These are phyloP conservation scores for Raffaelea arxii DNA, from an alignment of 2,329 filamentous ascomycete genomes.

Conservation along the genomic window DNA sequence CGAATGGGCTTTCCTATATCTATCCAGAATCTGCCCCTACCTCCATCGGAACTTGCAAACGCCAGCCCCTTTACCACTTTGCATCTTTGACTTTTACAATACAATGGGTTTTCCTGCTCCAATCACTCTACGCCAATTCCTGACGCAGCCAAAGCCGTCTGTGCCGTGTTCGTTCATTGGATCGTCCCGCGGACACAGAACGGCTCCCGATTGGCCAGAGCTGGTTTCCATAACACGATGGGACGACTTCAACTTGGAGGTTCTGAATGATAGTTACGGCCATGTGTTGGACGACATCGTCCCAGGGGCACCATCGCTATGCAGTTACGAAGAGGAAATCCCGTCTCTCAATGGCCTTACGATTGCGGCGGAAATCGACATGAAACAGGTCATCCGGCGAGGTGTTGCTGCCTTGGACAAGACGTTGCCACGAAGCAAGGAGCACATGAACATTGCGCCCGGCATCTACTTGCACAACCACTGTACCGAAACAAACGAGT, in stretches of 20 bases:
- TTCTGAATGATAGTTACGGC: not conserved
- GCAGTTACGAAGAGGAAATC: too few relatives aligned
- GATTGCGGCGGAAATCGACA: not conserved
- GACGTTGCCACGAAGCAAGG: not conserved
- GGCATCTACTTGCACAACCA: not conserved
- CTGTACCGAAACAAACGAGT: too few relatives aligned
- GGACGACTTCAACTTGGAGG: not conserved
- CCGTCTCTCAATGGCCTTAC: too few relatives aligned
- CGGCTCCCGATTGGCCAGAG: too few relatives aligned
- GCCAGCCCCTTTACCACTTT: too few relatives aligned
- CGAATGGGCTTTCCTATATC: too few relatives aligned
- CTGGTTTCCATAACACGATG: not conserved
- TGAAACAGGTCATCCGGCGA: not conserved
- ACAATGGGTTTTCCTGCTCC: too few relatives aligned
- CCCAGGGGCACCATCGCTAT: too few relatives aligned
- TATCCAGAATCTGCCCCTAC: too few relatives aligned
- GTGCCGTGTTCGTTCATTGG: not conserved
- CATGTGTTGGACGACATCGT: not conserved
- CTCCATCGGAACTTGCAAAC: too few relatives aligned
- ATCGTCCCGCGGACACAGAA: too few relatives aligned
- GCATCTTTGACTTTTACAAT: too few relatives aligned
- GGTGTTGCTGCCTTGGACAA: not conserved
- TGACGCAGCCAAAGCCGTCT: not conserved
- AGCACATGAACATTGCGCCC: not conserved
- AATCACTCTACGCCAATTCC: not conserved